phyloP scores from a whole-genome alignment of 176 grass and related monocot genomes.

The Cymbopogon citratus region DNA sequence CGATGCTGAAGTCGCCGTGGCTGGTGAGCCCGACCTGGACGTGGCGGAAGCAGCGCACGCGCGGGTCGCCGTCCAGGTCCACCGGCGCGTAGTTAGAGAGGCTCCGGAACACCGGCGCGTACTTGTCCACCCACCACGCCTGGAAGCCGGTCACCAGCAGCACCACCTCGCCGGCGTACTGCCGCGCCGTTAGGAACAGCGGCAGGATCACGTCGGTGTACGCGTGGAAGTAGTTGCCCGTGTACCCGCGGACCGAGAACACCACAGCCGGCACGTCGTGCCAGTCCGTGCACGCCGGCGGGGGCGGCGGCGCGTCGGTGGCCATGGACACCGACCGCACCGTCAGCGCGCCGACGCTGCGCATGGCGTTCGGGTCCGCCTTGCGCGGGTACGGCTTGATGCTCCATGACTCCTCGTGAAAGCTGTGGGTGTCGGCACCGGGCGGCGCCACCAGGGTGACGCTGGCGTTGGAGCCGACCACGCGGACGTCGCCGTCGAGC shows the following conservation, averaged over 20 bases:
- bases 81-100: slow-evolving; percentile 64
- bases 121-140: slow-evolving; percentile 62
- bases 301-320: background rate
- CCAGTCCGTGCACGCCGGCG: slow-evolving; percentile 34
- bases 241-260: slow-evolving; percentile 72
- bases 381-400: slow-evolving; percentile 70
- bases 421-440: slow-evolving; percentile 17
- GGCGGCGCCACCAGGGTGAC: slow-evolving; percentile 41
- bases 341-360: slow-evolving; percentile 19
- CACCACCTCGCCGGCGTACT: slow-evolving; percentile 61
- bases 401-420: slow-evolving; percentile 49
- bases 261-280: slow-evolving; percentile 62
- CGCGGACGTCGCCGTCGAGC: slow-evolving; percentile 67
- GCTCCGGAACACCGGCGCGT: slow-evolving; percentile 50
- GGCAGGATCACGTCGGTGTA: slow-evolving; percentile 87
- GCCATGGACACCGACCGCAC: slow-evolving; percentile 28
- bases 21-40: slow-evolving; percentile 61
- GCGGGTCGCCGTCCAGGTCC: slow-evolving; percentile 43
- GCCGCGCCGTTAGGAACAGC: slow-evolving; percentile 70
- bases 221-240: slow-evolving; percentile 89
- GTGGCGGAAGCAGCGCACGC: slow-evolving; percentile 63
- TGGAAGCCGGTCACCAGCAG: slow-evolving; percentile 53
- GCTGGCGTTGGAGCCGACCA: slow-evolving; percentile 29
- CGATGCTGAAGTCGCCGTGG: slow-evolving; percentile 76
- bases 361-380: slow-evolving; percentile 57